Percentiles rank a stretch among this genome's conserved stretches.
Evolutionary conservation across 169 alveolate genomes (phyloP).

Genomic region (Babesia bigemina): DNA sequence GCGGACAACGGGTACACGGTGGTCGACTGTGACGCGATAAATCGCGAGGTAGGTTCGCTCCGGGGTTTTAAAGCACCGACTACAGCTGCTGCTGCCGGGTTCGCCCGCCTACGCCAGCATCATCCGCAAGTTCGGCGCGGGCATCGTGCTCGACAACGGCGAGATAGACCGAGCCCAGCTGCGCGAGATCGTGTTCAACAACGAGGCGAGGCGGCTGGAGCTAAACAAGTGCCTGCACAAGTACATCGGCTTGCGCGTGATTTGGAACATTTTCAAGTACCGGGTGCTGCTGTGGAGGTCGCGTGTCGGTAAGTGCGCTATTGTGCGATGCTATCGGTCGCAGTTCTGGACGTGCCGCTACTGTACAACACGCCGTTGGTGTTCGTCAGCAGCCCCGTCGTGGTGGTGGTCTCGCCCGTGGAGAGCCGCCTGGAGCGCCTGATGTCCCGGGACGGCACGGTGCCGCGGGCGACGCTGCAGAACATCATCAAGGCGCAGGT

Average conservation of each 20-base stretch:
- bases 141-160: slow-evolving; percentile 70
- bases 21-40: slow-evolving; percentile 68
- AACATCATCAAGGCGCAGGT: slow-evolving; percentile 71
- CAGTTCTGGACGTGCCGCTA: slow-evolving; percentile 79
- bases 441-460: slow-evolving; percentile 65
- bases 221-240: slow-evolving; percentile 75
- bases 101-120: slow-evolving; percentile 72
- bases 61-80: not conserved
- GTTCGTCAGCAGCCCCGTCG: slow-evolving; percentile 72
- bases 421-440: slow-evolving; percentile 72
- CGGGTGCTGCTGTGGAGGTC: slow-evolving; percentile 58
- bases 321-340: not conserved
- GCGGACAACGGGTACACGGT: slow-evolving; percentile 35
- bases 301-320: slow-evolving; percentile 28
- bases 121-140: slow-evolving; percentile 71
- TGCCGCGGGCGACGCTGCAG: slow-evolving; percentile 69
- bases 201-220: slow-evolving; percentile 68
- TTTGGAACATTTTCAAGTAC: slow-evolving; percentile 76
- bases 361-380: slow-evolving; percentile 76
- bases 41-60: slow-evolving; percentile 67
- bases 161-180: slow-evolving; percentile 72
- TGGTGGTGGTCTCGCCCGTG: slow-evolving; percentile 69
- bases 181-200: slow-evolving; percentile 74
- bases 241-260: slow-evolving; percentile 68
- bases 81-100: slow-evolving; percentile 71